Percentiles rank a stretch among this genome's conserved stretches.
Evolutionary conservation across 805 yeast genomes (phyloP).

Genomic region (Cyberlindnera veronae): DNA sequence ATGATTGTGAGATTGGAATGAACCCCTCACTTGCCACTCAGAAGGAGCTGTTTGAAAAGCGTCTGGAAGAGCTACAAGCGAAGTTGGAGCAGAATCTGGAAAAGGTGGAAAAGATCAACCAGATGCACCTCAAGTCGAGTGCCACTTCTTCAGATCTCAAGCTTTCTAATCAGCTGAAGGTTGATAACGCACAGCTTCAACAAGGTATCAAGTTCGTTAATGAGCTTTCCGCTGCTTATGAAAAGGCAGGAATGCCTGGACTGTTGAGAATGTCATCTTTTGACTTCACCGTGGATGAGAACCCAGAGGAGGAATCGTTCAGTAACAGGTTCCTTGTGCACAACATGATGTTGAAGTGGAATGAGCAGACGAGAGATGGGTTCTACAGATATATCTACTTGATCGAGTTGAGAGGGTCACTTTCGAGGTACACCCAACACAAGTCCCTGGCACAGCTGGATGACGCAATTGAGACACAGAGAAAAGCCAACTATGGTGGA

Average conservation of each 20-base stretch:
- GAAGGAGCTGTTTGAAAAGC: slow-evolving; percentile 30
- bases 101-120: slow-evolving; percentile 21
- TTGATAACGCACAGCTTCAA: slow-evolving; percentile 23
- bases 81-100: slow-evolving; percentile 34
- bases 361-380: slow-evolving; percentile 60
- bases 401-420: slow-evolving; percentile 42
- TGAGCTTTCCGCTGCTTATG: slow-evolving; percentile 12
- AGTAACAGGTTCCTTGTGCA: slow-evolving; percentile 69
- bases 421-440: slow-evolving; percentile 41
- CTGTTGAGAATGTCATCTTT: slow-evolving; percentile 8
- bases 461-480: slow-evolving; percentile 42
- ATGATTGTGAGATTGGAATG: slow-evolving; percentile 46
- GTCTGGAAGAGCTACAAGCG: slow-evolving; percentile 16
- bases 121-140: slow-evolving; percentile 21
- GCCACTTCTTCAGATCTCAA: slow-evolving; percentile 16
- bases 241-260: slow-evolving; percentile 4
- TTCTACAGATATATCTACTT: slow-evolving; percentile 57
- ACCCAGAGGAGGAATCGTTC: slow-evolving; percentile 20
- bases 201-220: slow-evolving; percentile 21
- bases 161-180: slow-evolving; percentile 17
- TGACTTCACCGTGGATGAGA: slow-evolving; percentile 14
- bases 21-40: slow-evolving; percentile 46
- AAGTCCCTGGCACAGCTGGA: slow-evolving; percentile 49
- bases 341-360: slow-evolving; percentile 76
- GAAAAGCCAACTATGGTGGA: slow-evolving; percentile 16